Base-by-base conservation (phyloP, 1,139 yeast genomes). In the Ashbya aceris region DNA sequence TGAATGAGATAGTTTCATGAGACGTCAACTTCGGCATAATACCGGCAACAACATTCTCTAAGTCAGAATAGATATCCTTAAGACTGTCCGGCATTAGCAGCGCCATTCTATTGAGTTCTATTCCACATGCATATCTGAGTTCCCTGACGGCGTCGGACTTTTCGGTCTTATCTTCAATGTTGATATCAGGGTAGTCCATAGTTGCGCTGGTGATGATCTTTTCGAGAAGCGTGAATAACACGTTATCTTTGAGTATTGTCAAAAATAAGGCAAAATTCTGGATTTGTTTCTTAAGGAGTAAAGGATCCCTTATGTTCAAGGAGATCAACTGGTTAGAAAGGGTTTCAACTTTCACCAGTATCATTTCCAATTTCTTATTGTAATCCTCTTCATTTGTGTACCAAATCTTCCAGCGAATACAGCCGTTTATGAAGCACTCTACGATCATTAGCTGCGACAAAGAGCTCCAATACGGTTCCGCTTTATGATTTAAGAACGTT, bases 331-430 rank as follows among this genome's bases (percentile, higher is more conserved):
- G 76, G 48, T 81, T 82, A 40, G 96, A 87, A 56, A 93, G 72
- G 26, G 72, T 73, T 55, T 86, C 93, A 20, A 87, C 81, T 46
- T 82, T 73, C 8, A 68, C 67, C 46, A 81, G 71, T 37, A 91
- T 69, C 23, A 73, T 66, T 38, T 68, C 73, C 45, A 79, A 72
- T 31, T 76, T 74, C 12, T 67, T 69, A 31, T 76, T 77, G 50
- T 77, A 77, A 55, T 85, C 93, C 3, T 74, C 73, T 20, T 68
- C 71, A 38, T 60, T 56, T 3, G 67, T 68, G 56, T 86, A 87
- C 96, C 96, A 89, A 27, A 87, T 81, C 55, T 87, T 79, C 97
- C 98, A 91, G 55, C 99, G 75, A n/a, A 93, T 79, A 31, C 93
- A 82, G 32, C 98, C 98, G 48, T 95, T 74, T 27, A 91, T 76